Evolutionary conservation across 257 asterid species (phyloP), one percentile per base, ranked within the genome.

Genomic region (Schizonepeta tenuifolia): DNA sequence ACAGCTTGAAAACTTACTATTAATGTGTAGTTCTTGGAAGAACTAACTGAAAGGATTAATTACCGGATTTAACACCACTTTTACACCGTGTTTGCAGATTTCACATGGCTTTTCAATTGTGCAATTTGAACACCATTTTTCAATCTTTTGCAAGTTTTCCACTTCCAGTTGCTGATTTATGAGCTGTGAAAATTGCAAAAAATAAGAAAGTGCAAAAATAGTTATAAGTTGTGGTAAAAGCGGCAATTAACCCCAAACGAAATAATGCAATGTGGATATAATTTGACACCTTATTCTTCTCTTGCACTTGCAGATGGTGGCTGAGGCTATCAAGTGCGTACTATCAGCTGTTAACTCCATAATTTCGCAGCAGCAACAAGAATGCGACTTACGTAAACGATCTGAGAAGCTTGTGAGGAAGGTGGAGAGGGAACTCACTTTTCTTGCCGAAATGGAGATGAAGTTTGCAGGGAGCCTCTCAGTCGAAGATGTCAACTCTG

Each of bases 291-390:
- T 28, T 69, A 10, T 38, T 67, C 67, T 50, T 17, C 22, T 59
- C 15, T 38, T 77, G n/a, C n/a, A n/a, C n/a, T n/a, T n/a, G 66
- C 89, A 91, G 97, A 80, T 84, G 80, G 93, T 84, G 57, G 79
- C 90, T 5, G 95, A 87, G 43, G 87, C 97, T 71, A 91, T 91
- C 40, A 87, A 82, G 76, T 53, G 83, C 73, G 81, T 89, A 17
- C 51, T 85, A 47, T 80, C 93, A 36, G 81, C 87, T 24, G 82
- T 91, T 63, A 83, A 83, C 31, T 50, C 87, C 62, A 87, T 91
- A 53, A 75, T 86, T 9, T 64, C 77, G 60, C 96, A 88, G 84
- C 97, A 86, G 85, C 91, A 85, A 54, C 90, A 87, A 49, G 96
- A 91, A 79, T 74, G 76, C 50, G 75, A 55, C 53, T 51, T 79